Conservation (phyloP, 139 green algal species). For the Gonium pectorale region DNA sequence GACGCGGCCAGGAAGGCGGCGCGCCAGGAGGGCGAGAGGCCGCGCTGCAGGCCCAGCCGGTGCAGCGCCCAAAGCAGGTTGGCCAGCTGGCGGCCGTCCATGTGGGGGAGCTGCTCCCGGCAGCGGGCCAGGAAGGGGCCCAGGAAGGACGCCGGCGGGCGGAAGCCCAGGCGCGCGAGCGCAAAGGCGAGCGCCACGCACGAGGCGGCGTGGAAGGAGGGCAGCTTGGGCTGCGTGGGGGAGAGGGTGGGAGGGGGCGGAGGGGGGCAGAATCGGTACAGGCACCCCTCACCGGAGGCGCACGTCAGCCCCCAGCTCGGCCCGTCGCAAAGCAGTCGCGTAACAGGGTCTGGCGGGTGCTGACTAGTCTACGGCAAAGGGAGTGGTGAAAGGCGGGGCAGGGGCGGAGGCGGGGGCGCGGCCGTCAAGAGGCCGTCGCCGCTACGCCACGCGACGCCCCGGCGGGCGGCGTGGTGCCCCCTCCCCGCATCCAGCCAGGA, state of each 20-base stretch:
- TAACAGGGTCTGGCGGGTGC: too few species aligned
- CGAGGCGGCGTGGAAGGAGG: conserved; percentile 16
- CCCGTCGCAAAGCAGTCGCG: too few species aligned
- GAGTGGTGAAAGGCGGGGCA: too few species aligned
- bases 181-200: not conserved
- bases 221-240: conserved; percentile 9
- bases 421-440: too few species aligned
- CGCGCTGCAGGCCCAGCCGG: not conserved
- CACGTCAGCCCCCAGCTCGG: too few species aligned
- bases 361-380: too few species aligned
- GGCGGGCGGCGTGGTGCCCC: too few species aligned
- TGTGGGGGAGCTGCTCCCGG: conserved; percentile 17
- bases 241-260: not conserved
- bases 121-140: not conserved
- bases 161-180: not conserved
- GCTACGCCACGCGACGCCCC: too few species aligned
- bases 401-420: too few species aligned
- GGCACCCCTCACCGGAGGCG: too few species aligned
- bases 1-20: not conserved
- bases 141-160: not conserved
- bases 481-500: too few species aligned
- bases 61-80: conserved; percentile 16
- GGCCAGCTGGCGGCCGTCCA: not conserved
- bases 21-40: not conserved
- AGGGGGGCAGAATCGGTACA: too few species aligned